Percentiles rank a stretch among this genome's conserved stretches.
These are phyloP conservation scores for Centrapalus pauciflorus DNA, from an alignment of 129 eudicot genomes.

Conservation along the genomic window DNA sequence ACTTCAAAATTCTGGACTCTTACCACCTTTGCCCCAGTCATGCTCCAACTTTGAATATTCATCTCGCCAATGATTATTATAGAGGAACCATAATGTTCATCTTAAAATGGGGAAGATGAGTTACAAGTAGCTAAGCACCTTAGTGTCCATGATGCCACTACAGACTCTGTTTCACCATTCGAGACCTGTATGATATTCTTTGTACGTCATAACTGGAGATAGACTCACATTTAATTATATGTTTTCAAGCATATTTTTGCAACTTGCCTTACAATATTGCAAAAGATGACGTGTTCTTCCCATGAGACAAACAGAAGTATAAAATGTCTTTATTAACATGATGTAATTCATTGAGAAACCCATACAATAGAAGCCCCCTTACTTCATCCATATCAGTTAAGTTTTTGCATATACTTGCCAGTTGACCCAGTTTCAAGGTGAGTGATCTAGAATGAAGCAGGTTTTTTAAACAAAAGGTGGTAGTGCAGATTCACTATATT, in stretches of 20 bases:
- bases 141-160: constrained; percentile 74
- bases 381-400: background rate
- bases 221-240: background rate
- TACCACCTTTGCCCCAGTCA: background rate
- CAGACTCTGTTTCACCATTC: constrained; percentile 30
- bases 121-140: constrained; percentile 38
- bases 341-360: background rate
- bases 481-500: background rate
- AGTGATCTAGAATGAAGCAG: background rate
- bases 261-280: background rate
- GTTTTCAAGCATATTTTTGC: constrained; percentile 2
- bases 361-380: background rate
- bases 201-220: background rate
- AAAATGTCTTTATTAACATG: background rate
- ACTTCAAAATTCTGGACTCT: background rate
- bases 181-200: constrained; percentile 42
- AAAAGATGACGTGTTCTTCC: constrained; percentile 9
- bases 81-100: background rate
- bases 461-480: background rate
- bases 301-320: background rate
- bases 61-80: too few species aligned
- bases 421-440: background rate
- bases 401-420: background rate
- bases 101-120: background rate
- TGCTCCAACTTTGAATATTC: background rate